Percentiles rank a stretch among this genome's conserved stretches.
phyloP scores from a whole-genome alignment of 2,329 filamentous ascomycete genomes.

The Monosporascus sp. region DNA sequence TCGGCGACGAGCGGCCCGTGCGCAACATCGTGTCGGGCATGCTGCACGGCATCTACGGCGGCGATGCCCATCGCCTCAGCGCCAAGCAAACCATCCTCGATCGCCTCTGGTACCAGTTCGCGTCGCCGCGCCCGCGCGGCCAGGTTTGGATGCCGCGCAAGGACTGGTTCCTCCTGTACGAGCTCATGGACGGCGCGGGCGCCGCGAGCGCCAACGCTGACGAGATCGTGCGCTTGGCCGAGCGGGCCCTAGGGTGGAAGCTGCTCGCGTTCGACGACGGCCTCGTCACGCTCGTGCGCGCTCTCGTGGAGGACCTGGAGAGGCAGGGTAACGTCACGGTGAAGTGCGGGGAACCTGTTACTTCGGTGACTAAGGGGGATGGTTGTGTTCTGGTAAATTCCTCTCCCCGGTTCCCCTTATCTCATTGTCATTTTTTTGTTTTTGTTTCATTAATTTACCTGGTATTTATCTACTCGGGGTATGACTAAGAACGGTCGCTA shows the following conservation, averaged over 20 bases:
- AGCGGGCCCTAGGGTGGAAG: conserved; percentile 23
- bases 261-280: conserved; percentile 51
- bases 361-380: conserved; percentile 33
- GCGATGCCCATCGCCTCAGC: conserved; percentile 78
- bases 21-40: conserved; percentile 72
- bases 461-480: too few species aligned
- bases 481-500: conserved; percentile 1
- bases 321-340: conserved; percentile 56
- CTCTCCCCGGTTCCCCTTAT: neutral
- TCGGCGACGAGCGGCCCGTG: conserved; percentile 48
- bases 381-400: conserved; percentile 38
- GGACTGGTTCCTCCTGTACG: conserved; percentile 14
- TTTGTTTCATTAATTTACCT: too few species aligned
- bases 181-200: conserved; percentile 13
- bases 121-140: neutral
- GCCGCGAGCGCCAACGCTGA: conserved; percentile 8
- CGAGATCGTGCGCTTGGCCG: conserved; percentile 22
- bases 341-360: conserved; percentile 43
- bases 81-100: conserved; percentile 56
- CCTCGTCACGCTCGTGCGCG: conserved; percentile 55
- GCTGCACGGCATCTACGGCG: conserved; percentile 87
- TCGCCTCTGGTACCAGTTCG: conserved; percentile 40
- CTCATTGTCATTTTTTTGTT: neutral
- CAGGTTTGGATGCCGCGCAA: conserved; percentile 10
- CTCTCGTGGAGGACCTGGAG: conserved; percentile 46